A percentile compares a stretch with the other conserved stretches of the same genome.
Evolutionary conservation across 345 rosid species (phyloP).

Genomic region (Lagerstroemia speciosa): DNA sequence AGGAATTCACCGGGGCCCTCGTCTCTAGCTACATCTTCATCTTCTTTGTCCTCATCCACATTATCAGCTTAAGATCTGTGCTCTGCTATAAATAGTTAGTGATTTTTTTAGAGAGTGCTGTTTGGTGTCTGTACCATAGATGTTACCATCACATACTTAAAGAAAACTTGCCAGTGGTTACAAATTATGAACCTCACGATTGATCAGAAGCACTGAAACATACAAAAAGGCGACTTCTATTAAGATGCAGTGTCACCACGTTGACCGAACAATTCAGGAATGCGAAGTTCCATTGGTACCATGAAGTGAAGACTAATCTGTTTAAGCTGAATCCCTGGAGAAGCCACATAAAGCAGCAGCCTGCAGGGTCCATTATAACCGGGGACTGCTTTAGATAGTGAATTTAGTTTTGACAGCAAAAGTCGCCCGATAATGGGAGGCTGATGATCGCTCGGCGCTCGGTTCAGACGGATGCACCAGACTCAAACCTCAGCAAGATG

Average conservation of each 20-base stretch:
- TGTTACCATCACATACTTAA: neutral
- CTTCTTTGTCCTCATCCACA: neutral
- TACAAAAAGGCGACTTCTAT: too few relatives aligned
- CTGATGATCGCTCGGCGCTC: neutral
- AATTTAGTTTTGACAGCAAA: neutral
- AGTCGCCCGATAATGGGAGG: neutral
- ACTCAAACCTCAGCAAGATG: neutral
- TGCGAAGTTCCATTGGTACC: neutral
- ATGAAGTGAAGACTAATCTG: neutral
- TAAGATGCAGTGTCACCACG: too few relatives aligned
- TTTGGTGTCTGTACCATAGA: neutral
- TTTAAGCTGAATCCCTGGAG: neutral
- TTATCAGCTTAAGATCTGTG: neutral
- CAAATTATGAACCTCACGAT: too few relatives aligned
- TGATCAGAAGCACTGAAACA: too few relatives aligned
- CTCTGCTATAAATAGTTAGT: neutral
- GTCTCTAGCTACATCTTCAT: neutral
- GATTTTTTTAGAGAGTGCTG: neutral
- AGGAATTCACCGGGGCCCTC: slow-evolving; percentile 8
- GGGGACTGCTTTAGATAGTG: neutral
- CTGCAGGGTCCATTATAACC: neutral
- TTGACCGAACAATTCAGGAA: neutral
- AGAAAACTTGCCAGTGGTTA: neutral
- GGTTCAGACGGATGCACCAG: neutral
- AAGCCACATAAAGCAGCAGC: neutral